phyloP scores from a whole-genome alignment of 179 eudicot genomes.

The Beta macrorhiza region DNA sequence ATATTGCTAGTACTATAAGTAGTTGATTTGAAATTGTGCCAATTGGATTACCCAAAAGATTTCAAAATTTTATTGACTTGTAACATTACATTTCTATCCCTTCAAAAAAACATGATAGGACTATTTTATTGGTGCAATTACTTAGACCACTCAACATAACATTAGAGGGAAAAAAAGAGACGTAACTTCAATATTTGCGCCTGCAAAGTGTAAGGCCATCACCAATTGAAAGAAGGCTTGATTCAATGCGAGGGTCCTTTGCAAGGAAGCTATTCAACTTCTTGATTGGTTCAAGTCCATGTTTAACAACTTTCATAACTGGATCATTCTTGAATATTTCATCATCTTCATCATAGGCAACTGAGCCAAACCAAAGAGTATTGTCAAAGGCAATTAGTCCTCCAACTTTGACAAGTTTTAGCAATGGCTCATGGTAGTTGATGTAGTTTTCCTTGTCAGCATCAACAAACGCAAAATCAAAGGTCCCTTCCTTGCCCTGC shows the following conservation, averaged over 20 bases:
- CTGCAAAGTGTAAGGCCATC: conserved; percentile 37
- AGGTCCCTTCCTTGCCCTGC: conserved; percentile 35
- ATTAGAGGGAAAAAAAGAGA: too few relatives aligned
- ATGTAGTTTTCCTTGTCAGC: conserved; percentile 49
- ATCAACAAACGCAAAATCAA: conserved; percentile 49
- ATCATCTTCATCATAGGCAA: conserved; percentile 23
- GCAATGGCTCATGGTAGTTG: conserved; percentile 39
- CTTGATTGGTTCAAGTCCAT: background rate
- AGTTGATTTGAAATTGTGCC: too few relatives aligned
- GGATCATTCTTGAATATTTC: conserved; percentile 19
- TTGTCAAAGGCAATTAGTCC: conserved; percentile 37
- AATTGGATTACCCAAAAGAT: too few relatives aligned
- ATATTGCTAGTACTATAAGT: too few relatives aligned
- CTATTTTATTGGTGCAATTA: background rate
- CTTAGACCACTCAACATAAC: background rate
- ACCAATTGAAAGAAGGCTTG: conserved; percentile 29
- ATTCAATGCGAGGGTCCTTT: conserved; percentile 30
- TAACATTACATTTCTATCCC: background rate
- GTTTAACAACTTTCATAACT: conserved; percentile 1
- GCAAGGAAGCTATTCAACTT: conserved; percentile 29
- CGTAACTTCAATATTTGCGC: conserved; percentile 21
- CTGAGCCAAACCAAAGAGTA: conserved; percentile 34
- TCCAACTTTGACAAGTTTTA: conserved; percentile 47
- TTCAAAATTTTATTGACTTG: too few relatives aligned
- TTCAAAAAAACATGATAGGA: background rate